Evolutionary conservation across 148 eudicot genomes (phyloP).

Genomic region (Amaranthus cruentus): DNA sequence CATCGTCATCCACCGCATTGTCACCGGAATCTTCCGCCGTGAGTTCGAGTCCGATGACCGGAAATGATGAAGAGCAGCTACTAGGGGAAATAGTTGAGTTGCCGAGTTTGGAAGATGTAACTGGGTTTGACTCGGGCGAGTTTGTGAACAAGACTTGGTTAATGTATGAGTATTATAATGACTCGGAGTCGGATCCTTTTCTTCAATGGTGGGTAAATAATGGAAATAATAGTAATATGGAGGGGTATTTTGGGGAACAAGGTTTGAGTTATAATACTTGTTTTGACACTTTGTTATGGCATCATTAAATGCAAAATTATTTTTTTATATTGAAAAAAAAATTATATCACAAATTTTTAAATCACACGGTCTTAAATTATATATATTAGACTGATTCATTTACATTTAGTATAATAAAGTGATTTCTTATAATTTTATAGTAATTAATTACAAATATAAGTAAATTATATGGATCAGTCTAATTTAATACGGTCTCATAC

Average conservation of each 20-base stretch:
- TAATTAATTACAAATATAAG: too few species aligned
- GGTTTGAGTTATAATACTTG: conserved; percentile 17
- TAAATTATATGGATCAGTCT: too few species aligned
- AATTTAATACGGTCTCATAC: too few species aligned
- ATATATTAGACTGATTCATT: too few species aligned
- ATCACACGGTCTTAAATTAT: too few species aligned
- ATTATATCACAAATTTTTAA: too few species aligned
- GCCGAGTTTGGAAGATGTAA: conserved; percentile 42
- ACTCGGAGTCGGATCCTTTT: conserved; percentile 27
- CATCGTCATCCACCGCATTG: conserved; percentile 17
- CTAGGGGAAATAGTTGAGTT: conserved; percentile 54
- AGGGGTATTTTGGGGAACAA: conserved; percentile 26
- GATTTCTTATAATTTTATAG: too few species aligned
- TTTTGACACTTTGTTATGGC: conserved; percentile 26
- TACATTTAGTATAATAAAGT: too few species aligned
- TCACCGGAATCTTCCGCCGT: conserved; percentile 13
- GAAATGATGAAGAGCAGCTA: conserved; percentile 32
- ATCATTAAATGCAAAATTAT: conserved; percentile 10
- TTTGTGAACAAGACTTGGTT: conserved; percentile 36
- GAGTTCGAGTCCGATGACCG: neutral
- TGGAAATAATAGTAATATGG: conserved; percentile 13
- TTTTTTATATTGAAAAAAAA: neutral
- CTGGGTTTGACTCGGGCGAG: conserved; percentile 38
- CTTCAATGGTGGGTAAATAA: conserved; percentile 17
- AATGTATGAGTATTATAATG: conserved; percentile 27